Evolutionary conservation across 2,329 filamentous ascomycete genomes (phyloP).

Genomic region (Fusarium caatingaense): DNA sequence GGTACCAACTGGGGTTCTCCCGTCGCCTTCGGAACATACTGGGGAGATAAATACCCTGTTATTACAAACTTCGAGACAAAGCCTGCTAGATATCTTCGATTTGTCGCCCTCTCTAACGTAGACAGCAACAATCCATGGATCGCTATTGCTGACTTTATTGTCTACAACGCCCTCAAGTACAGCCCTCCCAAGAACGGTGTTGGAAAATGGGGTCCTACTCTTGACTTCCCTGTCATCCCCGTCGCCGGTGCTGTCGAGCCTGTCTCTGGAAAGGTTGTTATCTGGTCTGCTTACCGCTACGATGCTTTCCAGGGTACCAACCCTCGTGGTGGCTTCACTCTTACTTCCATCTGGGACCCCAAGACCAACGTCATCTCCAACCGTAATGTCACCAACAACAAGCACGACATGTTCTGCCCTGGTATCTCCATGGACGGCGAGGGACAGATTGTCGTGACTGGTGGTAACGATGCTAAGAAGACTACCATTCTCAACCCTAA

Average conservation of each 20-base stretch:
- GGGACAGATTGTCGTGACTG: conserved; percentile 65
- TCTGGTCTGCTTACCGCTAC: conserved; percentile 39
- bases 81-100: conserved; percentile 38
- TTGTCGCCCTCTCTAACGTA: conserved; percentile 25
- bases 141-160: conserved; percentile 31
- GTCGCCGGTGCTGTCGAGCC: conserved; percentile 39
- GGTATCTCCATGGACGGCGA: conserved; percentile 62
- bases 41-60: conserved; percentile 29
- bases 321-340: conserved; percentile 33
- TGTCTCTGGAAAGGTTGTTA: conserved; percentile 26
- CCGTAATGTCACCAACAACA: conserved; percentile 53
- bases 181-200: conserved; percentile 20
- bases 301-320: conserved; percentile 31
- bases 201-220: conserved; percentile 35
- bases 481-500: conserved; percentile 59
- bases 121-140: conserved; percentile 28
- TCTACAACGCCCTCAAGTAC: conserved; percentile 36
- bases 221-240: conserved; percentile 38
- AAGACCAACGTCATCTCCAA: conserved; percentile 29
- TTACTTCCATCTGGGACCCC: conserved; percentile 36
- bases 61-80: conserved; percentile 37
- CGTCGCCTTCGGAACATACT: conserved; percentile 38
- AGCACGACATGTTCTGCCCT: conserved; percentile 69
- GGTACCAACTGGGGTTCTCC: conserved; percentile 30
- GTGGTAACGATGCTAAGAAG: conserved; percentile 61